These are phyloP conservation scores for Linnemannia hyalina DNA, from an alignment of 192 early-diverging fungal species.

Conservation along the genomic window DNA sequence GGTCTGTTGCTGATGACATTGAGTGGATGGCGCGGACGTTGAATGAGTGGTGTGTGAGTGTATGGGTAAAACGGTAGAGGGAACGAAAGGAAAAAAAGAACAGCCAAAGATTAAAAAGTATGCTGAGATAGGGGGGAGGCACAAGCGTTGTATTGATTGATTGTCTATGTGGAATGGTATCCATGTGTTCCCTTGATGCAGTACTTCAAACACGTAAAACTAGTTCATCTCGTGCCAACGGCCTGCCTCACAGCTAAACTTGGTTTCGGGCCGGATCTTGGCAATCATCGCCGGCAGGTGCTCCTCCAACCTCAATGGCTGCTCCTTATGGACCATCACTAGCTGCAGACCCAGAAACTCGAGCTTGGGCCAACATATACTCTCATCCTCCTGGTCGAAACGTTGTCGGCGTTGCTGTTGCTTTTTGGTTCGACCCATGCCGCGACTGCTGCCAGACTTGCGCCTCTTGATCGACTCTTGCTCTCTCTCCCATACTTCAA, in stretches of 20 bases:
- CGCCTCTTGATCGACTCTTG: neutral
- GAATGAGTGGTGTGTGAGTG: neutral
- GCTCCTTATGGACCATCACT: neutral
- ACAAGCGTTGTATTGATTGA: too few relatives aligned
- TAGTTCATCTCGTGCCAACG: neutral
- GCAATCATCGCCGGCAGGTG: neutral
- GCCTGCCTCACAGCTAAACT: neutral
- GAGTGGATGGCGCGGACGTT: neutral
- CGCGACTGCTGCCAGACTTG: conserved; percentile 1
- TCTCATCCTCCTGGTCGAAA: neutral
- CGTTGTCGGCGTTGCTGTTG: neutral
- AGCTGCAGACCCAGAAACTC: conserved; percentile 2
- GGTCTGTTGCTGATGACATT: neutral
- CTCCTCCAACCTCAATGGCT: neutral
- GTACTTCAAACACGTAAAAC: neutral
- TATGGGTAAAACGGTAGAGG: too few relatives aligned
- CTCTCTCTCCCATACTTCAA: conserved; percentile 1
- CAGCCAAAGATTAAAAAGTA: too few relatives aligned
- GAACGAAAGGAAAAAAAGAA: too few relatives aligned
- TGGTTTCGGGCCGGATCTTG: neutral
- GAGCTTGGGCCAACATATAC: neutral
- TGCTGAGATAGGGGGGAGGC: too few relatives aligned
- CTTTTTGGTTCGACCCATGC: neutral
- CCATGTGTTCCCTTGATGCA: neutral
- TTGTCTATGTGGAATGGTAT: neutral